Evolutionary conservation across 306 rosid species (phyloP).

Genomic region (Mucuna pruriens): DNA sequence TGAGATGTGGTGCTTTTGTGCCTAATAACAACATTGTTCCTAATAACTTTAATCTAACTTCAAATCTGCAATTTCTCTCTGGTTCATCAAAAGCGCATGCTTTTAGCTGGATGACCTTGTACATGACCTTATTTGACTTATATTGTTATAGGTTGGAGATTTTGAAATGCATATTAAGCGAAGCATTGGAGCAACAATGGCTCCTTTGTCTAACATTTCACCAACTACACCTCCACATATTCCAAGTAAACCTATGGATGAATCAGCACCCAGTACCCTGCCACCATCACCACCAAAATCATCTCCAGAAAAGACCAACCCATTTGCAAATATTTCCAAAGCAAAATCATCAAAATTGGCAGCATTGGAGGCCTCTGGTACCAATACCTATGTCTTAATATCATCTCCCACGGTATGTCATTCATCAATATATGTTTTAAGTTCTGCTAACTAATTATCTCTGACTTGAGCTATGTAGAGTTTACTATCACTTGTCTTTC

Average conservation of each 20-base stretch:
- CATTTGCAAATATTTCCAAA: conserved; percentile 55
- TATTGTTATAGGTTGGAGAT: conserved; percentile 79
- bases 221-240: conserved; percentile 79
- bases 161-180: conserved; percentile 97
- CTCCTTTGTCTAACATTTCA: conserved; percentile 75
- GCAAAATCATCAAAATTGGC: conserved; percentile 70
- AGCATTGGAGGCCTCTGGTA: conserved; percentile 86
- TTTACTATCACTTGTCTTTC: conserved; percentile 31
- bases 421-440: neutral
- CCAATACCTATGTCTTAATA: conserved; percentile 59
- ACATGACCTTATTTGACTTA: conserved; percentile 25
- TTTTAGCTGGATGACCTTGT: conserved; percentile 35
- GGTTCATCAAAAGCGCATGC: conserved; percentile 10
- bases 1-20: conserved; percentile 32
- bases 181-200: conserved; percentile 66
- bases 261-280: conserved; percentile 54
- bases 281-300: conserved; percentile 63
- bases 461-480: conserved; percentile 7
- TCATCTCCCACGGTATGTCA: conserved; percentile 79
- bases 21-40: conserved; percentile 7
- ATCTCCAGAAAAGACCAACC: conserved; percentile 61
- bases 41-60: neutral
- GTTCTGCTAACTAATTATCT: conserved; percentile 14
- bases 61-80: neutral
- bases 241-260: conserved; percentile 81